A percentile compares a stretch with the other conserved stretches of the same genome.
phyloP scores from a whole-genome alignment of 768 basidiomycete species.

The Dioszegia hungarica region DNA sequence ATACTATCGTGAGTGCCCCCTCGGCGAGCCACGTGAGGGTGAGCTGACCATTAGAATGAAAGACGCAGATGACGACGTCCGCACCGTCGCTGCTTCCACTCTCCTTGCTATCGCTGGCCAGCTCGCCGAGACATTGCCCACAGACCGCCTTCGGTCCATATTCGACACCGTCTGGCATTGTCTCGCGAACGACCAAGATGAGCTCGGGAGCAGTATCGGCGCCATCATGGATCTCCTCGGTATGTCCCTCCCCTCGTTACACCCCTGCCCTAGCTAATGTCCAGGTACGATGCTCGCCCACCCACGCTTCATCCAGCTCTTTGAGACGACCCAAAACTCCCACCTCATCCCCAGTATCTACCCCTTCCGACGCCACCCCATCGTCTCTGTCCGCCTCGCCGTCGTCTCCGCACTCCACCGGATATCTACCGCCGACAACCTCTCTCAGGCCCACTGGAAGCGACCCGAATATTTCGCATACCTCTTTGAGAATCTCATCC shows the following conservation, averaged over 20 bases:
- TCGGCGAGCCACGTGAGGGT: conserved; percentile 5
- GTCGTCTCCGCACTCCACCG: conserved; percentile 83
- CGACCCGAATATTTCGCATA: conserved; percentile 69
- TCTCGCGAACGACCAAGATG: conserved; percentile 87
- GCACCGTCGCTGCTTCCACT: conserved; percentile 88
- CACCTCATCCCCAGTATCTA: neutral
- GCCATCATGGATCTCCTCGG: conserved; percentile 97
- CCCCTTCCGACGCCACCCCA: conserved; percentile 92
- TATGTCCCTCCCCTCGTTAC: conserved; percentile 44
- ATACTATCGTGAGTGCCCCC: conserved; percentile 68
- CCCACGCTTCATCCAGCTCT: neutral
- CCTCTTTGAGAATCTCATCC: conserved; percentile 87
- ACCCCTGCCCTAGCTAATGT: neutral
- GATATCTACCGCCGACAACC: conserved; percentile 71
- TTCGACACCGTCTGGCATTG: conserved; percentile 86
- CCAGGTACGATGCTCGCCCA: conserved; percentile 1
- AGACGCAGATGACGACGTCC: conserved; percentile 92
- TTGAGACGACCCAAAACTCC: neutral
- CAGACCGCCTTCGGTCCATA: conserved; percentile 66
- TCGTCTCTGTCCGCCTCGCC: conserved; percentile 82
- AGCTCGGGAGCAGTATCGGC: conserved; percentile 90
- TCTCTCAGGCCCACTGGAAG: conserved; percentile 73
- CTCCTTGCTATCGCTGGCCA: conserved; percentile 78
- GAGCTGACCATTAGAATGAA: conserved; percentile 58
- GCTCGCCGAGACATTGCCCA: conserved; percentile 65